Evolutionary conservation across 371 early-diverging fungal species (phyloP).

Genomic region (Syncephalastrum sp.): DNA sequence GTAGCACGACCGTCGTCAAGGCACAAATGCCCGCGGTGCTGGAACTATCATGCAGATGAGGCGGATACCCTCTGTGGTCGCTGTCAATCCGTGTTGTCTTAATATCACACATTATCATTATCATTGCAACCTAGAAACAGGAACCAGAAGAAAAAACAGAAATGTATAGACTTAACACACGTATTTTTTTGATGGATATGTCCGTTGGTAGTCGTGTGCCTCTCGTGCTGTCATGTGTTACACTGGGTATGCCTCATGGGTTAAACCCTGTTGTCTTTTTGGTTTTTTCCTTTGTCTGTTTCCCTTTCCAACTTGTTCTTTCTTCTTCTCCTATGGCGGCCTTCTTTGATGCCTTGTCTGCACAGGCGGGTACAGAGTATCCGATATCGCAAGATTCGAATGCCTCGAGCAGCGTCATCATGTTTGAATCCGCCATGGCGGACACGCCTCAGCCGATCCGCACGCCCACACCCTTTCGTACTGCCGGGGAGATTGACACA

Average conservation of each 20-base stretch:
- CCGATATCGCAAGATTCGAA: conserved; percentile 16
- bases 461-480: conserved; percentile 13
- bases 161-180: too few species aligned
- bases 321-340: conserved; percentile 3
- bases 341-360: conserved; percentile 22
- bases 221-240: neutral
- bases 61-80: conserved; percentile 38
- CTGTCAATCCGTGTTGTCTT: conserved; percentile 29
- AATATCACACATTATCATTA: too few species aligned
- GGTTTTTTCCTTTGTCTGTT: conserved; percentile 12
- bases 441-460: conserved; percentile 11
- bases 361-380: conserved; percentile 4
- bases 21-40: conserved; percentile 57
- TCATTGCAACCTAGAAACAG: too few species aligned
- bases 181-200: neutral
- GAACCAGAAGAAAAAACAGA: too few species aligned
- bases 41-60: conserved; percentile 43
- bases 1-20: conserved; percentile 20
- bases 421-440: conserved; percentile 19
- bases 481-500: conserved; percentile 6
- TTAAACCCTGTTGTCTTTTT: conserved; percentile 8
- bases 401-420: conserved; percentile 14
- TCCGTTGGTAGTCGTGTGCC: neutral
- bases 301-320: conserved; percentile 8
- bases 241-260: conserved; percentile 6